Percentiles rank a stretch among this genome's conserved stretches.
phyloP scores from a whole-genome alignment of 331 rosid genomes.

The Stylosanthes scabra region DNA sequence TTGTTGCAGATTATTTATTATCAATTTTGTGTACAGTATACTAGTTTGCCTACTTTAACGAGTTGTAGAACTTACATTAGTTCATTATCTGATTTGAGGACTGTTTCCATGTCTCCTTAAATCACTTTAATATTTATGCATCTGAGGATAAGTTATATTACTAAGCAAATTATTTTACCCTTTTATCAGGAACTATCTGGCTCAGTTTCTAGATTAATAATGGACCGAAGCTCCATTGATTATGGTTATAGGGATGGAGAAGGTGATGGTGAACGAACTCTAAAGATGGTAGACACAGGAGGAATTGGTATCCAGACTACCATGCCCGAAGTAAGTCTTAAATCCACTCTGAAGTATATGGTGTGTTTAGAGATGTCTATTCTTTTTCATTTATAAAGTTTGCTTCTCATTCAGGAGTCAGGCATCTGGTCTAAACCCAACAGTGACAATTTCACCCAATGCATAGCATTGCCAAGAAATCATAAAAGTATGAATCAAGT shows the following conservation, averaged over 20 bases:
- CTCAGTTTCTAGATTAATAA: slow-evolving; percentile 47
- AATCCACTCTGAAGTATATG: too few species aligned
- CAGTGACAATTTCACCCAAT: slow-evolving; percentile 78
- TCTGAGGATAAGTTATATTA: slow-evolving; percentile 16
- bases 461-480: slow-evolving; percentile 62
- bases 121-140: slow-evolving; percentile 26
- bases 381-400: slow-evolving; percentile 36
- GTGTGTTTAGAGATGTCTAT: too few species aligned
- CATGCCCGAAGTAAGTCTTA: too few species aligned
- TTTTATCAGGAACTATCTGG: slow-evolving; percentile 62
- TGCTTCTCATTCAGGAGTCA: slow-evolving; percentile 64
- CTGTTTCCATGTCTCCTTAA: slow-evolving; percentile 27
- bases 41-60: not conserved
- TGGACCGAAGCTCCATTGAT: slow-evolving; percentile 53
- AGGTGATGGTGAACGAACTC: slow-evolving; percentile 66
- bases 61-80: not conserved
- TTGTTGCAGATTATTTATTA: slow-evolving; percentile 13
- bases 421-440: slow-evolving; percentile 74
- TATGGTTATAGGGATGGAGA: slow-evolving; percentile 58
- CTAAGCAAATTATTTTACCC: slow-evolving; percentile 31
- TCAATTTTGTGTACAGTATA: slow-evolving; percentile 1
- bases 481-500: slow-evolving; percentile 71
- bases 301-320: slow-evolving; percentile 50
- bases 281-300: slow-evolving; percentile 61
- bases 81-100: slow-evolving; percentile 10